Base-by-base conservation (phyloP, 2,329 filamentous ascomycete species). In the Paecilomyces sp. region DNA sequence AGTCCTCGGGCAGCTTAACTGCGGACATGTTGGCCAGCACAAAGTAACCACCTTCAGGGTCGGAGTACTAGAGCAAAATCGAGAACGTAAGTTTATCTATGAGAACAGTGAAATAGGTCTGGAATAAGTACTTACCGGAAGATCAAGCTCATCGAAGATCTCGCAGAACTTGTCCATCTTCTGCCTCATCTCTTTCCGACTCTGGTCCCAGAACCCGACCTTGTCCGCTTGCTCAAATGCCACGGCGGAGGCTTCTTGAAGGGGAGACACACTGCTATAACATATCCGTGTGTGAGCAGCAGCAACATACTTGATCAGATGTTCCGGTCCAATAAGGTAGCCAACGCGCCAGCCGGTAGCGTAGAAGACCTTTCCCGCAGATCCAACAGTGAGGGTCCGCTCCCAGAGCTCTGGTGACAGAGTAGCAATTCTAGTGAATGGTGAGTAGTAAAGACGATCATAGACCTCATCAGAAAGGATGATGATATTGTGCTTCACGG, bases 311-410 rank as follows among this genome's bases (percentile, higher is more conserved):
- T 95, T 89, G 77, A 97, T 92, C 57, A 97, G 81, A 62, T 96
- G 85, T 57, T 91, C 85, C 0, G 90, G 91, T 0, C 94, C 94
- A 70, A 97, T 94, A 41, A 99, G 81, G 87, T 93, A 99, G 58
- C 94, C 90, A 66, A 97, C 92, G 60, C 94, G 88, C 94, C 94
- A 99, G 55, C 94, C 94, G 0, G 94, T 99, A 59, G 91, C 91
- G 72, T 97, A 97, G 77, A 99, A 99, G 80, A 94, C 95, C 83
- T 99, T 99, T 68, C 94, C 94, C 1, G 92, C 94, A 0, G 92
- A 96, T 22, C 94, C 94, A 31, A 99, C 94, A 0, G 94, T 97
- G 55, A 99, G 77, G 3, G 94, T 97, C 65, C 96, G 83, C 60
- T 85, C 85, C 67, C 92, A 92, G 57, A 97, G 86, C 73, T 97